Evolutionary conservation across 2,329 filamentous ascomycete genomes (phyloP), one percentile per base, ranked within the genome.

Genomic region (Talaromyces atroroseus): DNA sequence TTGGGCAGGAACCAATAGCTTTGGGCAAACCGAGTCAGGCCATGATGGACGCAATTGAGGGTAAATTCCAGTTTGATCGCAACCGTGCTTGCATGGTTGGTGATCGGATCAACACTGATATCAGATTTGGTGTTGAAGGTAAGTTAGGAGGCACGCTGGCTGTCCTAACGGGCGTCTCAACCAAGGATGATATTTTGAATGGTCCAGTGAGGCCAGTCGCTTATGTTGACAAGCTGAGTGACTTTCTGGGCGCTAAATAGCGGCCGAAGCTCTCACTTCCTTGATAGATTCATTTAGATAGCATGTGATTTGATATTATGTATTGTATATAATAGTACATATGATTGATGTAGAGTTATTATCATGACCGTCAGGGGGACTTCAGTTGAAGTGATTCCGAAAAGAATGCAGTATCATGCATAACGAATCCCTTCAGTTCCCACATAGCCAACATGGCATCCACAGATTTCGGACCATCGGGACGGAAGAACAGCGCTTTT

Each of bases 1-100:
- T 82, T 3, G 76, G 80, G 2, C 75, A 83, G 69, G 80, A 88
- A 65, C 92, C 94, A 0, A 74, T 90, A 32, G 85, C 89, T 2
- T 76, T 97, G 42, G 94, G 94, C 0, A 99, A 99, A 76, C 94
- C 94, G 2, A 96, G 90, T 70, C 91, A 96, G 77, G 92, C 92
- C 3, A 99, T 99, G 94, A 96, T 99, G 92, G 92, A 97, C 71
- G 91, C 94, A 2, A 88, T 99, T 57, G 92, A 97, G 78, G 92
- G 92, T 58, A 96, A 95, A 74, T 96, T 97, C 72, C 81, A 88
- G 63, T 87, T 99, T 54, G 86, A 97, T 71, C 83, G 92, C 38
- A 83, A 80, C 59, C 85, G 85, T 64, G 89, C 94, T 1, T 97
- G 94, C 74, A 99, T 99, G 94, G 83, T 99, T 45, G 94, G 94